Evolutionary conservation across 2,329 filamentous ascomycete genomes (phyloP).

Genomic region (Neopestalotiopsis clavispora): DNA sequence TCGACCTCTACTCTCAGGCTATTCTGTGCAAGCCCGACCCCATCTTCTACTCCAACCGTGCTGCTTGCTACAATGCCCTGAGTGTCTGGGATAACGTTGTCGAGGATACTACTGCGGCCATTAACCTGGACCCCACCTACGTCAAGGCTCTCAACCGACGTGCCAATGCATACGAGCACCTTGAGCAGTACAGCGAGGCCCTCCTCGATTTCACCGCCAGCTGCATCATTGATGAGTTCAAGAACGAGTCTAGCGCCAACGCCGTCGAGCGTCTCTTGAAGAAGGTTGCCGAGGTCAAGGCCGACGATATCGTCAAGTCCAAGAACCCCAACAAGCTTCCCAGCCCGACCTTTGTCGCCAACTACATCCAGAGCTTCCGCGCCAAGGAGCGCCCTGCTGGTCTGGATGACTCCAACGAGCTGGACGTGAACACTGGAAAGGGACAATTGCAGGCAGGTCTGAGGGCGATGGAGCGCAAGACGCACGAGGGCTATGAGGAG

Average conservation of each 20-base stretch:
- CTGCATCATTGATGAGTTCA: conserved; percentile 98
- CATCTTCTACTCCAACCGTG: conserved; percentile 98
- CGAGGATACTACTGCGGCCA: conserved; percentile 93
- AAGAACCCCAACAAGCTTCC: conserved; percentile 89
- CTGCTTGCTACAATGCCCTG: conserved; percentile 94
- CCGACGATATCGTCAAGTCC: conserved; percentile 80
- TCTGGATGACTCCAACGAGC: conserved; percentile 79
- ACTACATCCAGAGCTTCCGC: conserved; percentile 99
- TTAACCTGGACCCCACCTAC: conserved; percentile 93
- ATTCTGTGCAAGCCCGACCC: conserved; percentile 97
- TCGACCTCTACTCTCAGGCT: conserved; percentile 92
- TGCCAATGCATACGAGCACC: conserved; percentile 95
- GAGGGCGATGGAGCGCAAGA: conserved; percentile 81
- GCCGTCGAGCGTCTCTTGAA: conserved; percentile 93
- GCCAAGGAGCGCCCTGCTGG: conserved; percentile 78
- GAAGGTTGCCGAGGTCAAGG: conserved; percentile 95
- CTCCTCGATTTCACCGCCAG: conserved; percentile 97
- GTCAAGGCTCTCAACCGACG: conserved; percentile 97
- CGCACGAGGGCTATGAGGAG: conserved; percentile 88
- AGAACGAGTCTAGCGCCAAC: conserved; percentile 86
- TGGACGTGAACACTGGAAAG: conserved; percentile 79
- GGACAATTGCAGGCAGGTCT: conserved; percentile 86
- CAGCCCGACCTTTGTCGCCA: conserved; percentile 95
- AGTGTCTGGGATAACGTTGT: conserved; percentile 95
- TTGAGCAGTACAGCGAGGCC: conserved; percentile 89